Evolutionary conservation across 768 basidiomycete species (phyloP), one percentile per base, ranked within the genome.

Genomic region (Tylopilus rubrobrunneus): DNA sequence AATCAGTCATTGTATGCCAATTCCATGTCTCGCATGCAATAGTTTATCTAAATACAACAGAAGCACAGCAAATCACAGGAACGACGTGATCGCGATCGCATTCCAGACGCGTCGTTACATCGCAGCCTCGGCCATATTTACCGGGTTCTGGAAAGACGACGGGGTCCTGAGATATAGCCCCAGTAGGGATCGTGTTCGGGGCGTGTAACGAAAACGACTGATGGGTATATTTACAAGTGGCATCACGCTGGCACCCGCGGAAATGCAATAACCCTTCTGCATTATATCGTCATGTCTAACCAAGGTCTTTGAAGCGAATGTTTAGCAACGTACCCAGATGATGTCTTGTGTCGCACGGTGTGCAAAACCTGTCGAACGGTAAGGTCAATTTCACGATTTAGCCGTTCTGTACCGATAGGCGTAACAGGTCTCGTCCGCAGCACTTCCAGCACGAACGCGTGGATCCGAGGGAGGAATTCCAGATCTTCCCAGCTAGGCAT

Each of bases 291-390:
- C 11, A 23, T n/a, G 12, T 39, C 50, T n/a, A 79, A 77, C 74
- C 76, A 81, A 25, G 75, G 56, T 33, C 19, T 19, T 19, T 19
- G 19, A 19, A 19, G 19, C 19, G 19, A 19, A 19, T 19, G 19
- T 19, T 19, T 19, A 19, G 19, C 28, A 36, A 48, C 56, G 7
- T 55, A 82, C 82, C 80, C 82, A 87, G 25, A 81, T 60, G 31
- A 87, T 76, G 50, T 86, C 84, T 47, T 77, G 76, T 0, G 82
- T 86, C 0, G 84, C 77, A 14, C 78, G 77, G 57, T 88, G 86
- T 0, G 80, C 72, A 52, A 85, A 80, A 0, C 85, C 65, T 67
- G 17, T 3, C n/a, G 4, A n/a, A 42, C 31, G 14, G 7, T 14
- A 25, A 6, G 8, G 27, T 55, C 21, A 48, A 36, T 28, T 15